phyloP scores from a whole-genome alignment of 176 grass and related monocot species.

The Avena eriantha region DNA sequence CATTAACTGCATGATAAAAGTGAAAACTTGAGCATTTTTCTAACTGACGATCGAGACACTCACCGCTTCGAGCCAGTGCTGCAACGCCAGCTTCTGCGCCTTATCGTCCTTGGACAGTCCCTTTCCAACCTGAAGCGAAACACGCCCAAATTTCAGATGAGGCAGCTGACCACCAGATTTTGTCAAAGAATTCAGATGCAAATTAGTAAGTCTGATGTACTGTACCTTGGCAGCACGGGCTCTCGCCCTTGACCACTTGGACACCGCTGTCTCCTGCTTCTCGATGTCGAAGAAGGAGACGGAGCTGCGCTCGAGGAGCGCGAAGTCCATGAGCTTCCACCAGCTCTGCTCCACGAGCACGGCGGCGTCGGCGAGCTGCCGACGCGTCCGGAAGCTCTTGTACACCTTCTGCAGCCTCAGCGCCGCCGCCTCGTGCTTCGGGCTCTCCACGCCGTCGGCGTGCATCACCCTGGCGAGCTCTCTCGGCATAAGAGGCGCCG shows the following conservation, averaged over 20 bases:
- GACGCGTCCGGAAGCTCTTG: slow-evolving; percentile 90
- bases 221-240: slow-evolving; percentile 71
- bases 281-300: slow-evolving; percentile 88
- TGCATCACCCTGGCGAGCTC: slow-evolving; percentile 49
- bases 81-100: slow-evolving; percentile 77
- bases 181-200: background rate
- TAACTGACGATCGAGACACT: slow-evolving; percentile 2
- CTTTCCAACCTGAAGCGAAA: slow-evolving; percentile 67
- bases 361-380: slow-evolving; percentile 91
- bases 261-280: slow-evolving; percentile 76
- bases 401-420: slow-evolving; percentile 89
- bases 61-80: slow-evolving; percentile 93
- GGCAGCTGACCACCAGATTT: background rate
- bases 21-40: background rate
- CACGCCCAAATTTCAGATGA: background rate
- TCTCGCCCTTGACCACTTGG: slow-evolving; percentile 78
- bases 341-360: slow-evolving; percentile 75
- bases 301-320: slow-evolving; percentile 54
- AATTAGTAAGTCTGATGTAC: background rate
- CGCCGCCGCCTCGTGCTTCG: slow-evolving; percentile 78
- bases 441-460: slow-evolving; percentile 53
- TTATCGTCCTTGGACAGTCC: slow-evolving; percentile 81
- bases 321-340: slow-evolving; percentile 5
- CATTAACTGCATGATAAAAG: background rate
- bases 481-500: background rate